phyloP scores from a whole-genome alignment of 768 basidiomycete genomes.

The Lactarius tabidus region DNA sequence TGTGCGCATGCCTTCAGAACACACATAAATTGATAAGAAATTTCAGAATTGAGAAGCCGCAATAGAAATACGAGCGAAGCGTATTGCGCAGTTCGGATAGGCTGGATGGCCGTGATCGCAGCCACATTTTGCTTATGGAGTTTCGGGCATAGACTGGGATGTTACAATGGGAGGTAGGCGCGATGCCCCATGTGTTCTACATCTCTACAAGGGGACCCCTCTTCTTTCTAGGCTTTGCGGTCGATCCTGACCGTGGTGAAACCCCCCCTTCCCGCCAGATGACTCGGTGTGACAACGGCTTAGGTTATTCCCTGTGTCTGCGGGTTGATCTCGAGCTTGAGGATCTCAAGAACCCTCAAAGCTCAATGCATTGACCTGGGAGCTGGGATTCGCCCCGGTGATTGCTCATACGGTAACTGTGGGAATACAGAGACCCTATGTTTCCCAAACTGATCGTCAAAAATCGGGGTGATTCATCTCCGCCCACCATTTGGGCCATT shows the following conservation, averaged over 20 bases:
- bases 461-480: neutral
- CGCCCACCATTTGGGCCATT: neutral
- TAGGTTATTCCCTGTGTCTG: neutral
- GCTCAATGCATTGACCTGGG: neutral
- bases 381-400: neutral
- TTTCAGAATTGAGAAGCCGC: neutral
- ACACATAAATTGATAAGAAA: constrained; percentile 7
- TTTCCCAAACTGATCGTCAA: neutral
- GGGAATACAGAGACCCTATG: neutral
- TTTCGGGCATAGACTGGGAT: neutral
- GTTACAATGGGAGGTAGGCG: neutral
- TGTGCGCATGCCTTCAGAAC: neutral
- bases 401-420: neutral
- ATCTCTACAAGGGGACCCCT: neutral
- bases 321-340: neutral
- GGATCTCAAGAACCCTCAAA: neutral
- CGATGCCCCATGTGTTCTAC: neutral
- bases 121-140: neutral
- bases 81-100: neutral
- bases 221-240: neutral
- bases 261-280: neutral
- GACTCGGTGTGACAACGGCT: neutral
- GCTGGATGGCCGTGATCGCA: neutral
- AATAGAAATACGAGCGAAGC: constrained; percentile 3
- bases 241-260: neutral